Evolutionary conservation across 192 early-diverging fungal species (phyloP).

Genomic region (Coemansia sp.): DNA sequence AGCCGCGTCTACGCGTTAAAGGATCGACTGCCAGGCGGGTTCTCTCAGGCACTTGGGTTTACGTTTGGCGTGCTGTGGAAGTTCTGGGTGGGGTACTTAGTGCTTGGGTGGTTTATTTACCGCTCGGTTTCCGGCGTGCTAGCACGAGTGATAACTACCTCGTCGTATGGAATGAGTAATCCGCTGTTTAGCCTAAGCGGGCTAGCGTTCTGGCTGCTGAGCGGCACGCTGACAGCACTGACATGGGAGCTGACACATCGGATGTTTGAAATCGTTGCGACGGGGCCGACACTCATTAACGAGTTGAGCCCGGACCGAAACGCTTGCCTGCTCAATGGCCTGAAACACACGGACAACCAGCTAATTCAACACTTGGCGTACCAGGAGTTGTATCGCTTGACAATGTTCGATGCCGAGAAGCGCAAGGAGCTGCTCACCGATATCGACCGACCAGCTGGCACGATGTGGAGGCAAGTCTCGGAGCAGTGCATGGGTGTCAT

Average conservation of each 20-base stretch:
- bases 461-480: slow-evolving; percentile 51
- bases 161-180: slow-evolving; percentile 44
- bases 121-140: slow-evolving; percentile 36
- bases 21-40: slow-evolving; percentile 43
- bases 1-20: slow-evolving; percentile 47
- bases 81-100: slow-evolving; percentile 50
- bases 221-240: slow-evolving; percentile 28
- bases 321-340: slow-evolving; percentile 42
- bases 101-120: slow-evolving; percentile 52
- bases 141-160: slow-evolving; percentile 35
- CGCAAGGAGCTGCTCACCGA: slow-evolving; percentile 39
- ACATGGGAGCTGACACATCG: slow-evolving; percentile 56
- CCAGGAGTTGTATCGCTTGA: slow-evolving; percentile 50
- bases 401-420: slow-evolving; percentile 35
- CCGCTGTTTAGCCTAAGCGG: slow-evolving; percentile 40
- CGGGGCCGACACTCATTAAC: slow-evolving; percentile 52
- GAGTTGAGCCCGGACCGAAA: slow-evolving; percentile 51
- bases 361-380: slow-evolving; percentile 50
- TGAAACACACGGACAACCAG: slow-evolving; percentile 22
- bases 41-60: slow-evolving; percentile 36
- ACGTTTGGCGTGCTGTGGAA: slow-evolving; percentile 14
- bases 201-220: slow-evolving; percentile 43
- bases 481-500: slow-evolving; percentile 42
- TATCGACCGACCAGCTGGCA: slow-evolving; percentile 40
- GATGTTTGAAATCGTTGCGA: slow-evolving; percentile 49